Base-by-base conservation (phyloP, 805 yeast species). In the Ogataea paraovalis region DNA sequence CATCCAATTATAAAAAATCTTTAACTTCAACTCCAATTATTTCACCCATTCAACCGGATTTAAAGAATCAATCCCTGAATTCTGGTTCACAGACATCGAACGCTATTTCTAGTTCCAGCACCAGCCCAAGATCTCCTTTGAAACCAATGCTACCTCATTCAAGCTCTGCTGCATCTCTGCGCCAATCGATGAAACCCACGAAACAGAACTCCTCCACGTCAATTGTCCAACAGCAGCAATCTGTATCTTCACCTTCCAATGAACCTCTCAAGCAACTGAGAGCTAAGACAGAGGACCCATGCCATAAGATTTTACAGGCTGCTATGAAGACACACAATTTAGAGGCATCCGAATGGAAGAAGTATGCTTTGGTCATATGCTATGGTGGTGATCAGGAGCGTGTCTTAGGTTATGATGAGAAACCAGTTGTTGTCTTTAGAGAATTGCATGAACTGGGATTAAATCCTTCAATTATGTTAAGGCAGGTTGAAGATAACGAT, bases 361-460 rank as follows among this genome's bases (percentile, higher is more conserved):
- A 88, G 58, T 92, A 90, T 62, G 96, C 91, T 2, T 70, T 92
- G 44, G 90, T 91, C 16, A 86, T 92, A 14, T 86, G 95, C 61
- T 90, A 88, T 61, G 96, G 94, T 19, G 96, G 94, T 21, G 96
- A 90, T 62, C 85, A 85, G 59, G 97, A 92, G 61, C 71, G 97
- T 25, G 80, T 90, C 9, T 67, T 94, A 41, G 87, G 85, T 34
- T 72, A 87, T 52, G 87, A 88, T 23, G 99, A 92, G 60, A 86
- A 82, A 63, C 99, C 99, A 0, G 95, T 92, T 7, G 71, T 78
- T 33, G 82, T 90, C 9, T 88, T 89, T 62, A 86, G 88, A 64
- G 96, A 86, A 59, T 72, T 92, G 22, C 89, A 82, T 61, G 96
- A 87, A 51, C 76, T 82, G 48, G 97, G 97, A 1, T 75, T 84